Conservation (phyloP, 2,329 filamentous ascomycete species). For the Cucurbitaria berberidis region DNA sequence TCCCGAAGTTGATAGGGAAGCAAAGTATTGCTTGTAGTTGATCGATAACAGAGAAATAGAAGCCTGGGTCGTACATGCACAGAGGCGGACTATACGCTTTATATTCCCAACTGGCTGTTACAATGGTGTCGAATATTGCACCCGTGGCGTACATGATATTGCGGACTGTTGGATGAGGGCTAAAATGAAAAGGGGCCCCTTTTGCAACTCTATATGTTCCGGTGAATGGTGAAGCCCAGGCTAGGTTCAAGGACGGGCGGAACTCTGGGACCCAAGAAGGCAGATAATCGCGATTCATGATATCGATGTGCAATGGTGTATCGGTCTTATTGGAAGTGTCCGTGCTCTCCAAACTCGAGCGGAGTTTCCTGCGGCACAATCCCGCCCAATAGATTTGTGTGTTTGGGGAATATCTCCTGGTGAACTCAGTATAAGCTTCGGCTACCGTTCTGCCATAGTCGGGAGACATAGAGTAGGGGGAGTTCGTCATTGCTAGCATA, state of each 20-base stretch:
- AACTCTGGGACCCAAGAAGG: slow-evolving; percentile 9
- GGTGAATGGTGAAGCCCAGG: neutral
- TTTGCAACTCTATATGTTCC: neutral
- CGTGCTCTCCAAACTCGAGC: neutral
- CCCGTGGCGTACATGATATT: neutral
- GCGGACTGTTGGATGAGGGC: neutral
- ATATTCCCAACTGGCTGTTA: neutral
- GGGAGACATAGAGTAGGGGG: neutral
- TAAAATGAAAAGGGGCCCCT: neutral
- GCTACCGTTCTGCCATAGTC: slow-evolving; percentile 6
- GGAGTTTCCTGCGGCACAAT: neutral
- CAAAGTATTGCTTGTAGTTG: neutral
- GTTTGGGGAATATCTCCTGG: slow-evolving; percentile 1
- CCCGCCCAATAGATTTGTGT: slow-evolving; percentile 4
- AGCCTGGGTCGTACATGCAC: neutral
- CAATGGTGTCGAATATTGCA: neutral
- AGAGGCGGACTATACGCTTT: neutral
- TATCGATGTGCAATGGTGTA: neutral
- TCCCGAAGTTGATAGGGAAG: neutral
- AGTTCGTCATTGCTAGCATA: slow-evolving; percentile 6
- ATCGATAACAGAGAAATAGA: neutral
- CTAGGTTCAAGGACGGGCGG: slow-evolving; percentile 1
- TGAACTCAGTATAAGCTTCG: slow-evolving; percentile 5
- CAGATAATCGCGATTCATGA: slow-evolving; percentile 4
- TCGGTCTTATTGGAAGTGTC: neutral